Evolutionary conservation across 2,329 filamentous ascomycete species (phyloP).

Genomic region (Talaromyces sp.): DNA sequence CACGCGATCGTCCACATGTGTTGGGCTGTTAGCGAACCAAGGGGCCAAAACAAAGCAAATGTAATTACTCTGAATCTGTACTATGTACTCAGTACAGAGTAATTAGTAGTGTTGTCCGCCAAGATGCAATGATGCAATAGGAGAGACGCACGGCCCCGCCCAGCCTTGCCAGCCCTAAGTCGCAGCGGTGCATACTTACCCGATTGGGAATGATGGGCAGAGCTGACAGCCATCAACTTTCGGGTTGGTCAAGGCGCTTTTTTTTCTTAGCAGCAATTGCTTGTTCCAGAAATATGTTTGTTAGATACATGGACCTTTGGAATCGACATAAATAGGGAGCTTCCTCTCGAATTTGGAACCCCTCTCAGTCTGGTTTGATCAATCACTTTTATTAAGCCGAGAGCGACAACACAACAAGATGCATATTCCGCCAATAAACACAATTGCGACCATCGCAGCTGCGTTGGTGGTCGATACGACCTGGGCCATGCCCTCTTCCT

Average conservation of each 20-base stretch:
- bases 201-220: not conserved
- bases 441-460: not conserved
- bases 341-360: not conserved
- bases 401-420: not conserved
- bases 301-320: not conserved
- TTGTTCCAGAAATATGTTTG: not conserved
- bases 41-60: not conserved
- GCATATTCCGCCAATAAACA: not conserved
- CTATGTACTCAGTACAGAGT: too few species aligned
- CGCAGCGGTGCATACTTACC: not conserved
- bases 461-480: not conserved
- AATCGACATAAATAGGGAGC: not conserved
- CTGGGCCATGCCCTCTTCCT: not conserved
- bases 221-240: not conserved
- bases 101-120: not conserved
- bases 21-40: not conserved
- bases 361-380: not conserved
- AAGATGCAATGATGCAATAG: not conserved
- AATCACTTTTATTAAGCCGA: not conserved
- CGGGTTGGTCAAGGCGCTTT: too few species aligned
- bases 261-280: not conserved
- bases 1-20: not conserved
- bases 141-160: not conserved
- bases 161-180: not conserved
- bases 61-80: too few species aligned